phyloP scores from a whole-genome alignment of 306 rosid genomes.

The Argentina anserina region DNA sequence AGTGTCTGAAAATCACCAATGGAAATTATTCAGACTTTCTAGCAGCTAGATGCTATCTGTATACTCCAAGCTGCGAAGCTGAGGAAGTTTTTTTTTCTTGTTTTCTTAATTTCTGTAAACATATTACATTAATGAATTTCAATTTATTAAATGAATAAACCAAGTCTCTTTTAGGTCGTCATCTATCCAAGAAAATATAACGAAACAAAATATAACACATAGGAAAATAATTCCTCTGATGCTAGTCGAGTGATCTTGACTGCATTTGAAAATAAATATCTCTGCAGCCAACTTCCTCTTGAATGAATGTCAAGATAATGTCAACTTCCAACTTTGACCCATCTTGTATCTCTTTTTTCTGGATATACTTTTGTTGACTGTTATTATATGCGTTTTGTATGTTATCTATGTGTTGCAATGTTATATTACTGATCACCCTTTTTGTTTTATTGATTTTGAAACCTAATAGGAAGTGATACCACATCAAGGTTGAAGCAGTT shows the following conservation, averaged over 20 bases:
- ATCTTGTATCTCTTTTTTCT: background rate
- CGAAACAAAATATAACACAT: background rate
- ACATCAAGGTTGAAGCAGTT: slow-evolving; percentile 88
- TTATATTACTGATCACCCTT: background rate
- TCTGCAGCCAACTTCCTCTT: background rate
- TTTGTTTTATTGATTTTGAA: slow-evolving; percentile 27
- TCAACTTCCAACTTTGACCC: background rate
- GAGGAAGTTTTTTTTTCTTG: background rate
- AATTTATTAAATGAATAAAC: background rate
- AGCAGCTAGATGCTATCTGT: background rate
- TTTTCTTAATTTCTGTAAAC: no score
- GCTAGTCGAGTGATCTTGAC: background rate
- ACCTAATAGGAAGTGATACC: slow-evolving; percentile 64
- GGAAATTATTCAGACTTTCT: background rate
- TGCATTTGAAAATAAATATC: background rate
- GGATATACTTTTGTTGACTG: background rate
- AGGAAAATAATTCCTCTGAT: background rate
- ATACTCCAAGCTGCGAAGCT: background rate
- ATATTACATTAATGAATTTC: background rate
- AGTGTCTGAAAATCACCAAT: background rate
- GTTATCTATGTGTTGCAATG: slow-evolving; percentile 1
- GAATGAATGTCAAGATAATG: background rate
- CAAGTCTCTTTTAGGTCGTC: background rate
- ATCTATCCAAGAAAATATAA: background rate
- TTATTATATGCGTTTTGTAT: background rate